Evolutionary conservation across 345 rosid genomes (phyloP).

Genomic region (Eucalyptus polyanthemos): DNA sequence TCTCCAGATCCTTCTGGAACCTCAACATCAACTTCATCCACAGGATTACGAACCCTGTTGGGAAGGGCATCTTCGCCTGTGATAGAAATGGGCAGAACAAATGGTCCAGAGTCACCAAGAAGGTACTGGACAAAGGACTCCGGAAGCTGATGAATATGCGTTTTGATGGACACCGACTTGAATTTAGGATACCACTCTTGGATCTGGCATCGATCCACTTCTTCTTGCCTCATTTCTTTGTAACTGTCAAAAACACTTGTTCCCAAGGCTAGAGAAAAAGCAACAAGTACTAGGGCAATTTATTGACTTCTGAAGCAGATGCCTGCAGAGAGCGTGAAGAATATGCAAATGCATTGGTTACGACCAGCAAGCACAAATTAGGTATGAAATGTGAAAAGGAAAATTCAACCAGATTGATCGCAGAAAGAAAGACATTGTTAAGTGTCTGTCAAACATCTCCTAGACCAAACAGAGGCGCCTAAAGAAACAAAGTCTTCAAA

Average conservation of each 20-base stretch:
- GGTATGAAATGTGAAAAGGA: neutral
- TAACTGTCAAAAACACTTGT: neutral
- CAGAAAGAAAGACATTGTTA: neutral
- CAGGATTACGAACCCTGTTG: conserved; percentile 49
- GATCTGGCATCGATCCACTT: conserved; percentile 70
- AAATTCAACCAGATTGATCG: neutral
- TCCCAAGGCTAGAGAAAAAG: neutral
- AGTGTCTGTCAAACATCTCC: neutral
- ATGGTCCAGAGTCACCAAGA: conserved; percentile 62
- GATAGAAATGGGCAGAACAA: conserved; percentile 55
- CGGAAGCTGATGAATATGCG: conserved; percentile 61
- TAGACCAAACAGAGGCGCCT: neutral
- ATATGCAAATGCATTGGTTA: neutral
- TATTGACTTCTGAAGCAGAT: neutral
- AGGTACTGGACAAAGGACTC: conserved; percentile 67
- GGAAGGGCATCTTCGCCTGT: conserved; percentile 67
- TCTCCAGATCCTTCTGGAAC: conserved; percentile 55
- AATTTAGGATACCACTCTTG: conserved; percentile 88
- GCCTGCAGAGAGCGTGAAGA: neutral
- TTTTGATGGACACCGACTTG: conserved; percentile 48
- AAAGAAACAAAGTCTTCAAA: neutral
- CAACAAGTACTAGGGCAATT: neutral
- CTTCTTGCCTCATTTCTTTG: conserved; percentile 50
- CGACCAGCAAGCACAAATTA: neutral
- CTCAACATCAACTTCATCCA: conserved; percentile 57